Evolutionary conservation across 1,284 basidiomycete species (phyloP).

Genomic region (Mycosarcoma maydis): DNA sequence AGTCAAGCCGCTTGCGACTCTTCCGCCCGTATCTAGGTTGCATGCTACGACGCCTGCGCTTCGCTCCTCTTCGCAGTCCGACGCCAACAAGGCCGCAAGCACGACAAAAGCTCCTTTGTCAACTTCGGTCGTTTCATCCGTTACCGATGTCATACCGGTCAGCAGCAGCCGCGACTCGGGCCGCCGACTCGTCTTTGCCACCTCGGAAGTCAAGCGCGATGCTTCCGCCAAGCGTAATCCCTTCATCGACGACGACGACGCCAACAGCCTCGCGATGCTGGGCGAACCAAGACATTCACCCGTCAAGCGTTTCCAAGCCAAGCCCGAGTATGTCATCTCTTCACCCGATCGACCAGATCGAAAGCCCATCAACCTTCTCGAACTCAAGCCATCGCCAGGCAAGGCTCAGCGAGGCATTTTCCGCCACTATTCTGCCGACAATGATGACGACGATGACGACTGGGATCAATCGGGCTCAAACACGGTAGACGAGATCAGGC

Average conservation of each 20-base stretch:
- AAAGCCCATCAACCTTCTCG: constrained; percentile 48
- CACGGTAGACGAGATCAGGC: constrained; percentile 28
- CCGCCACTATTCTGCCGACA: constrained; percentile 24
- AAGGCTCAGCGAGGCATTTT: constrained; percentile 52
- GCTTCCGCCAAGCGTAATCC: constrained; percentile 10
- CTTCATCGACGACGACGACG: constrained; percentile 14
- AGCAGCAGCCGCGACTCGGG: constrained; percentile 7
- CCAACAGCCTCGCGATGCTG: constrained; percentile 30
- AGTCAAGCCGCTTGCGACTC: constrained; percentile 18
- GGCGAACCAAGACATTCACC: constrained; percentile 44
- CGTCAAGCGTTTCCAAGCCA: constrained; percentile 39
- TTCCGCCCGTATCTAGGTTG: constrained; percentile 13
- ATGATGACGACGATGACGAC: constrained; percentile 24
- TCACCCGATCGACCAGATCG: constrained; percentile 41
- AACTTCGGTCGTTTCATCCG: neutral
- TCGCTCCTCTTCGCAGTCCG: constrained; percentile 9
- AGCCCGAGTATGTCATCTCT: constrained; percentile 34
- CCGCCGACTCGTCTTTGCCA: constrained; percentile 25
- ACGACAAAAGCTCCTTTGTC: neutral
- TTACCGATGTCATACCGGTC: neutral
- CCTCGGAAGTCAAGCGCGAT: constrained; percentile 3
- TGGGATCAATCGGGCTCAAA: constrained; percentile 11
- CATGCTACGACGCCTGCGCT: constrained; percentile 10
- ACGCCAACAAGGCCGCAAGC: neutral
- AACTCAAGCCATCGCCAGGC: constrained; percentile 47